Evolutionary conservation across 441 rosid genomes (phyloP).

Genomic region (Biscutella laevigata): DNA sequence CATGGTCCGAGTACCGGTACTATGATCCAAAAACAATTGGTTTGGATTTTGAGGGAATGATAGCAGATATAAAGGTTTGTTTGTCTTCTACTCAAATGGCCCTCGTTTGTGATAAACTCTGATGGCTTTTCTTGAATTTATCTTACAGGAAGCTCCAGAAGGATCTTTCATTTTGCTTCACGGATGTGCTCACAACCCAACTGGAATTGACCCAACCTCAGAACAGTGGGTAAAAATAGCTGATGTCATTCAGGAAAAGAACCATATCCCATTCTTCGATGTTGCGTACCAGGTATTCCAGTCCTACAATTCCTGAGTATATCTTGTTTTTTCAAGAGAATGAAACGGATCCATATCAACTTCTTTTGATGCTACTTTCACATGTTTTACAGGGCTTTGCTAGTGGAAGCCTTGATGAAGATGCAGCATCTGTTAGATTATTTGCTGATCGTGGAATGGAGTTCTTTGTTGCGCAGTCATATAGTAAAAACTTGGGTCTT

Average conservation of each 20-base stretch:
- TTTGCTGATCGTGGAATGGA: slow-evolving; percentile 85
- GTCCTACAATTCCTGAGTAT: neutral
- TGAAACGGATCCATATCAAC: neutral
- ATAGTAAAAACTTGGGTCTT: slow-evolving; percentile 91
- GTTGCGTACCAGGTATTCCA: slow-evolving; percentile 85
- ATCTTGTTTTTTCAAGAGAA: neutral
- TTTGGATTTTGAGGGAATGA: slow-evolving; percentile 96
- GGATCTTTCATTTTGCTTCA: slow-evolving; percentile 92
- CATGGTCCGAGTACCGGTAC: slow-evolving; percentile 92
- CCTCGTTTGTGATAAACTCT: too few species aligned
- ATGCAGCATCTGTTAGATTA: slow-evolving; percentile 82
- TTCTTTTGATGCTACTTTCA: neutral
- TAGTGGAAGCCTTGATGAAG: slow-evolving; percentile 91
- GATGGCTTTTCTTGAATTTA: neutral
- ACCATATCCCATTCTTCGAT: slow-evolving; percentile 87
- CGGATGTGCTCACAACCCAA: slow-evolving; percentile 99
- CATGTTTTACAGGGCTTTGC: slow-evolving; percentile 67
- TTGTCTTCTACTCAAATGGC: too few species aligned
- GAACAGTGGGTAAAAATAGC: slow-evolving; percentile 90
- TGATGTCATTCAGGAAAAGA: slow-evolving; percentile 84
- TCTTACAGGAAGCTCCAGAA: slow-evolving; percentile 75
- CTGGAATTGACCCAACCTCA: slow-evolving; percentile 92
- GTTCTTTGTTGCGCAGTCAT: slow-evolving; percentile 89
- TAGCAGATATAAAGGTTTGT: slow-evolving; percentile 81
- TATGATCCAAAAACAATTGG: slow-evolving; percentile 96